phyloP scores from a whole-genome alignment of 192 early-diverging fungal species.

The Podila minutissima region DNA sequence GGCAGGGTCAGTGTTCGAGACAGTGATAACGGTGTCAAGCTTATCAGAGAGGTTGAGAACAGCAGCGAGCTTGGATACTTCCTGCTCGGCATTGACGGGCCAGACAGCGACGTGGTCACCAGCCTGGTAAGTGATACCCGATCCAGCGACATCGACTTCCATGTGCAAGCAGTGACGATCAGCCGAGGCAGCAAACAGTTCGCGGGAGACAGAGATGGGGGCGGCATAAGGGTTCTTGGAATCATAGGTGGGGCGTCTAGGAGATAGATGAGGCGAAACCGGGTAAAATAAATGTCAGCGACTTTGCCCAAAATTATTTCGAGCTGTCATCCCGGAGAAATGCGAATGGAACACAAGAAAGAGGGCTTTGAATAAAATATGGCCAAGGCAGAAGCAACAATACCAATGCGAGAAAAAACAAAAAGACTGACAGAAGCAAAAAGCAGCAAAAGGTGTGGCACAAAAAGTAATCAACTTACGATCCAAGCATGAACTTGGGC shows the following conservation, averaged over 20 bases:
- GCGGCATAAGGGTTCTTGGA: constrained; percentile 89
- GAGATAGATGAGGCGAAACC: not conserved
- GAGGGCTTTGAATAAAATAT: constrained; percentile 4
- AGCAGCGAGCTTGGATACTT: constrained; percentile 73
- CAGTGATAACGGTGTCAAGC: constrained; percentile 74
- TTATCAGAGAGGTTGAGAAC: constrained; percentile 70
- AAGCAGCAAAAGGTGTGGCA: not conserved
- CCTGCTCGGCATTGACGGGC: constrained; percentile 84
- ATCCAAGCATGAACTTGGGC: constrained; percentile 50
- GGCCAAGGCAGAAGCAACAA: not conserved
- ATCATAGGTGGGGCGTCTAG: constrained; percentile 73
- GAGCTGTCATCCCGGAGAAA: not conserved
- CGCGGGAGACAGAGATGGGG: constrained; percentile 65
- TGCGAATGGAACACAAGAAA: too few relatives aligned
- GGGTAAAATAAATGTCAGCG: constrained; percentile 19
- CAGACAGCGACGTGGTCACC: constrained; percentile 97
- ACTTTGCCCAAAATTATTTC: not conserved
- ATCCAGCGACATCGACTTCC: constrained; percentile 89
- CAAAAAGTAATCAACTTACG: constrained; percentile 32
- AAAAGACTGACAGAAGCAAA: not conserved
- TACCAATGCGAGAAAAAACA: not conserved
- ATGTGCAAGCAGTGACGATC: constrained; percentile 92
- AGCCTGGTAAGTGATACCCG: constrained; percentile 85
- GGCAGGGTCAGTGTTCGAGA: constrained; percentile 79
- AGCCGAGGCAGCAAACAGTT: constrained; percentile 70